phyloP scores from a whole-genome alignment of 345 rosid species.

The Geranium brycei region DNA sequence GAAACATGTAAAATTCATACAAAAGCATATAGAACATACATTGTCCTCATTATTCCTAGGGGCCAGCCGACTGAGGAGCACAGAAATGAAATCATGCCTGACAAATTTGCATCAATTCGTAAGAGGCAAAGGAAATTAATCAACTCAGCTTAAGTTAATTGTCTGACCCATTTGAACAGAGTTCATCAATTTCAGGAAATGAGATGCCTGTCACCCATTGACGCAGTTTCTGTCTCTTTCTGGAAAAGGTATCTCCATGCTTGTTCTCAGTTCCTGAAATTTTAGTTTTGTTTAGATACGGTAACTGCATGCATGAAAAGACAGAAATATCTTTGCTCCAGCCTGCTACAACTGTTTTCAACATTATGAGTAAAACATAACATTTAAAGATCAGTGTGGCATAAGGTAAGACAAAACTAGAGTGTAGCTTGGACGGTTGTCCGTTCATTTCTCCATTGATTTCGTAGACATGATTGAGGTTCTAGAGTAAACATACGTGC shows the following conservation, averaged over 20 bases:
- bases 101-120: slow-evolving; percentile 20
- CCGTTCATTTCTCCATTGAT: background rate
- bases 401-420: background rate
- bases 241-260: slow-evolving; percentile 28
- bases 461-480: background rate
- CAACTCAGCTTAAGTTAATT: background rate
- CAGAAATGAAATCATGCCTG: slow-evolving; percentile 47
- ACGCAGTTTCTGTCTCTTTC: slow-evolving; percentile 41
- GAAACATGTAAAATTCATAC: slow-evolving; percentile 7
- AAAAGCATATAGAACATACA: slow-evolving; percentile 27
- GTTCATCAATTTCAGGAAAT: slow-evolving; percentile 33
- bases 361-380: background rate
- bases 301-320: background rate
- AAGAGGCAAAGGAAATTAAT: slow-evolving; percentile 7
- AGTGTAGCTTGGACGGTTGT: background rate
- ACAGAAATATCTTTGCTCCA: background rate
- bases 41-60: slow-evolving; percentile 26
- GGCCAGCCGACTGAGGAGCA: slow-evolving; percentile 40
- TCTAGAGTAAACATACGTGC: background rate
- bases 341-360: background rate
- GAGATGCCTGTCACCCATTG: slow-evolving; percentile 39
- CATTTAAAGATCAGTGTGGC: background rate
- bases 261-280: slow-evolving; percentile 27
- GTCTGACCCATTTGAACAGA: slow-evolving; percentile 40
- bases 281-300: slow-evolving; percentile 1